Evolutionary conservation across 148 eudicot genomes (phyloP).

Genomic region (Vaccinium darrowii): DNA sequence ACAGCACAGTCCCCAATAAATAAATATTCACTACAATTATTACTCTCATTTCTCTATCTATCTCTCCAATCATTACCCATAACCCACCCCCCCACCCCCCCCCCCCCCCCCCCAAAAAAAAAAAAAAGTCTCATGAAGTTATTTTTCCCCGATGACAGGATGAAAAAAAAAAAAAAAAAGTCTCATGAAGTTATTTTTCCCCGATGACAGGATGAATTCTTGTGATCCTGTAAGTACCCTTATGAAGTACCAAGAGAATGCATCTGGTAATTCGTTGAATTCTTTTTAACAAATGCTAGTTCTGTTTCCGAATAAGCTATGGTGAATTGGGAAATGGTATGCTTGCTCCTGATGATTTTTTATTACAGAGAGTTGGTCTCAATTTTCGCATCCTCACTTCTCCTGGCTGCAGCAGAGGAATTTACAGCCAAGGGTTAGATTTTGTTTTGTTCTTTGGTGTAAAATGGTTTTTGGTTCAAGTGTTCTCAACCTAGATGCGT

Average conservation of each 20-base stretch:
- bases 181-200: too few relatives aligned
- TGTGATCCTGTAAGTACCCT: not conserved
- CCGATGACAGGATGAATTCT: not conserved
- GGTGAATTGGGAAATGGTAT: not conserved
- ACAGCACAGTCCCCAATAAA: too few relatives aligned
- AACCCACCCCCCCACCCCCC: too few relatives aligned
- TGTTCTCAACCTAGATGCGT: not conserved
- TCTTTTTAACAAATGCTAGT: not conserved
- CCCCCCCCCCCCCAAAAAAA: too few relatives aligned
- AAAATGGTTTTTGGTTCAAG: not conserved
- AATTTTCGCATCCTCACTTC: not conserved
- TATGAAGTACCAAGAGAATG: not conserved
- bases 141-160: too few relatives aligned
- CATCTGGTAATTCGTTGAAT: not conserved
- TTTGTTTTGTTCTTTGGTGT: not conserved
- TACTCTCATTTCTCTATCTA: too few relatives aligned
- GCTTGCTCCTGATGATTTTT: not conserved
- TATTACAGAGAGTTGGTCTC: not conserved
- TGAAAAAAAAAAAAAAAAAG: too few relatives aligned
- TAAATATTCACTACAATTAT: too few relatives aligned
- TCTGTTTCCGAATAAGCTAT: not conserved
- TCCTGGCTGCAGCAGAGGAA: not conserved
- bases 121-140: too few relatives aligned
- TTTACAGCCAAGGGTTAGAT: not conserved
- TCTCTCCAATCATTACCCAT: too few relatives aligned